Evolutionary conservation across 257 asterid species (phyloP).

Genomic region (Lithospermum erythrorhizon): DNA sequence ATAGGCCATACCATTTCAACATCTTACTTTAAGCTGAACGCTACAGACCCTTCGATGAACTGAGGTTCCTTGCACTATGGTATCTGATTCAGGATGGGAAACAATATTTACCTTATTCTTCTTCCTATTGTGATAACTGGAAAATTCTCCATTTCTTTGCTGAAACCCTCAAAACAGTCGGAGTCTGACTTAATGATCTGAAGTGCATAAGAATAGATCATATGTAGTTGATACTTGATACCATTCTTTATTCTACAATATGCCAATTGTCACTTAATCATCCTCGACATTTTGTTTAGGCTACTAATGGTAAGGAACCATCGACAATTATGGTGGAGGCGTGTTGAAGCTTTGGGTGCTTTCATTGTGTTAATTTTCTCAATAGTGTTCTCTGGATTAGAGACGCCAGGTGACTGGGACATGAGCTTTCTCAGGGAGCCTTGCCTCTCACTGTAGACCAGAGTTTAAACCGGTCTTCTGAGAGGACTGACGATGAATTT

Average conservation of each 20-base stretch:
- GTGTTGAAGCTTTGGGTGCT: slow-evolving; percentile 69
- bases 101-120: not conserved
- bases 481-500: slow-evolving; percentile 73
- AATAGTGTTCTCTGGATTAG: slow-evolving; percentile 68
- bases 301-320: slow-evolving; percentile 74
- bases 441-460: slow-evolving; percentile 82
- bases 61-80: not conserved
- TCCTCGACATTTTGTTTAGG: slow-evolving; percentile 29
- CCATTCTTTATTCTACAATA: not conserved
- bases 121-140: too few relatives aligned
- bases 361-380: slow-evolving; percentile 65
- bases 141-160: not conserved
- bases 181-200: not conserved
- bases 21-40: not conserved
- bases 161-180: not conserved
- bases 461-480: slow-evolving; percentile 41
- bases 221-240: not conserved
- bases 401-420: slow-evolving; percentile 90
- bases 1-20: slow-evolving; percentile 24
- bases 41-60: not conserved
- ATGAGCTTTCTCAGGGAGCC: slow-evolving; percentile 63
- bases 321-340: slow-evolving; percentile 33
- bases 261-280: not conserved
- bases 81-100: too few relatives aligned
- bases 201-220: not conserved